These are phyloP conservation scores for Circinella minor DNA, from an alignment of 371 early-diverging fungal genomes.

Conservation along the genomic window DNA sequence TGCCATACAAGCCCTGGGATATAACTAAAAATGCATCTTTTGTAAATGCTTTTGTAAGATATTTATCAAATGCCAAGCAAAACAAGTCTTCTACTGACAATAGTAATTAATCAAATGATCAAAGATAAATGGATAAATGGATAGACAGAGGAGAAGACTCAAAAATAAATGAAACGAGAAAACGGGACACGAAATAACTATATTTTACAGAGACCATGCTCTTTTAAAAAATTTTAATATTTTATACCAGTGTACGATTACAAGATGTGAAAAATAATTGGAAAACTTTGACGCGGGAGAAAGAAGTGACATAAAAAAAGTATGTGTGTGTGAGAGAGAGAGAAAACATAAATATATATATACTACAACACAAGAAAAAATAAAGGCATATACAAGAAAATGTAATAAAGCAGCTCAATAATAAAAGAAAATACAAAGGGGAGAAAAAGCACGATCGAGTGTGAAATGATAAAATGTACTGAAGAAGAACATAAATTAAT, in stretches of 20 bases:
- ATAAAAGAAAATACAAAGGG: neutral
- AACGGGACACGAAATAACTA: too few species aligned
- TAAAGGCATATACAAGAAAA: slow-evolving; percentile 8
- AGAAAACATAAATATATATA: neutral
- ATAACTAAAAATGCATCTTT: slow-evolving; percentile 13
- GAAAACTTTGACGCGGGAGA: neutral
- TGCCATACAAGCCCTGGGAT: slow-evolving; percentile 92
- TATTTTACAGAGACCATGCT: too few species aligned
- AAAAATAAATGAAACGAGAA: too few species aligned
- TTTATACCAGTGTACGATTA: too few species aligned
- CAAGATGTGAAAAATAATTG: too few species aligned
- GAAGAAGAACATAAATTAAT: too few species aligned
- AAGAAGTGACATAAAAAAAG: neutral
- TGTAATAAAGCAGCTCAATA: slow-evolving; percentile 2
- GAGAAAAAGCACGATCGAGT: too few species aligned
- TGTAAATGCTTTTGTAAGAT: slow-evolving; percentile 11
- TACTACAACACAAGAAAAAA: neutral
- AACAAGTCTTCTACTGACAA: neutral
- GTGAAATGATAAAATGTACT: too few species aligned
- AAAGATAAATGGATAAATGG: too few species aligned
- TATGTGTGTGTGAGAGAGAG: neutral
- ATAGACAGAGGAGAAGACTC: too few species aligned
- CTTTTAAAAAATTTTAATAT: too few species aligned
- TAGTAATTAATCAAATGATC: neutral
- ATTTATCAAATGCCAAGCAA: slow-evolving; percentile 30